These are phyloP conservation scores for Lepiota brunneoincarnata DNA, from an alignment of 768 basidiomycete species.

Conservation along the genomic window DNA sequence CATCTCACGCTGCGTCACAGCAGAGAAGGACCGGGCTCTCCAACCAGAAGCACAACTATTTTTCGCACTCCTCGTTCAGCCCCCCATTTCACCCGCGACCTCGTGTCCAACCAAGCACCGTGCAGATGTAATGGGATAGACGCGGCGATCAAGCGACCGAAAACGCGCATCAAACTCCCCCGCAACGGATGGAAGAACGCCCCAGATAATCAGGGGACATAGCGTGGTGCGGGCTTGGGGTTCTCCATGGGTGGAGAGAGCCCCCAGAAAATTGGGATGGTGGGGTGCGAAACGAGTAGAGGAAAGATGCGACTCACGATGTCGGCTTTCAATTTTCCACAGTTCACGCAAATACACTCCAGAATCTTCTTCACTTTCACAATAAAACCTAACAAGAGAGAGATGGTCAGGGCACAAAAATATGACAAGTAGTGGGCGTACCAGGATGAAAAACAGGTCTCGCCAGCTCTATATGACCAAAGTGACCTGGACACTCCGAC, in stretches of 20 bases:
- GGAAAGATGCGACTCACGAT: slow-evolving; percentile 87
- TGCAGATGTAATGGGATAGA: slow-evolving; percentile 60
- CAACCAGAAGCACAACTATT: slow-evolving; percentile 45
- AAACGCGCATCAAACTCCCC: slow-evolving; percentile 72
- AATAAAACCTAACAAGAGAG: slow-evolving; percentile 66
- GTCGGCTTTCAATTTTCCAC: slow-evolving; percentile 96
- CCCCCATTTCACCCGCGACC: slow-evolving; percentile 96
- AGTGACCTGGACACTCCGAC: slow-evolving; percentile 99
- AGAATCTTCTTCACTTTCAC: slow-evolving; percentile 99
- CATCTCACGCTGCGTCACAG: slow-evolving; percentile 71
- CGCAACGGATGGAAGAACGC: slow-evolving; percentile 79
- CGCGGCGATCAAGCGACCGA: slow-evolving; percentile 95
- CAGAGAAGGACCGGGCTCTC: slow-evolving; percentile 47
- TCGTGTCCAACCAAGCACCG: slow-evolving; percentile 80
- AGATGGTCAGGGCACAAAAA: not conserved
- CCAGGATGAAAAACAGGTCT: slow-evolving; percentile 97
- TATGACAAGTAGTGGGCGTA: slow-evolving; percentile 34
- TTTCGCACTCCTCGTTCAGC: slow-evolving; percentile 94
- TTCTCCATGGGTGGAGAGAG: slow-evolving; percentile 94
- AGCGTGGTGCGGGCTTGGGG: slow-evolving; percentile 89
- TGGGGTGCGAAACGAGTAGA: slow-evolving; percentile 94
- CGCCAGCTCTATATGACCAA: slow-evolving; percentile 97
- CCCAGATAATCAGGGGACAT: slow-evolving; percentile 73
- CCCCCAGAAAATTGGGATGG: slow-evolving; percentile 98
- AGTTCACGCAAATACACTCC: slow-evolving; percentile 98